These are phyloP conservation scores for Eleusine coracana DNA, from an alignment of 176 grass and related monocot species.

Conservation along the genomic window DNA sequence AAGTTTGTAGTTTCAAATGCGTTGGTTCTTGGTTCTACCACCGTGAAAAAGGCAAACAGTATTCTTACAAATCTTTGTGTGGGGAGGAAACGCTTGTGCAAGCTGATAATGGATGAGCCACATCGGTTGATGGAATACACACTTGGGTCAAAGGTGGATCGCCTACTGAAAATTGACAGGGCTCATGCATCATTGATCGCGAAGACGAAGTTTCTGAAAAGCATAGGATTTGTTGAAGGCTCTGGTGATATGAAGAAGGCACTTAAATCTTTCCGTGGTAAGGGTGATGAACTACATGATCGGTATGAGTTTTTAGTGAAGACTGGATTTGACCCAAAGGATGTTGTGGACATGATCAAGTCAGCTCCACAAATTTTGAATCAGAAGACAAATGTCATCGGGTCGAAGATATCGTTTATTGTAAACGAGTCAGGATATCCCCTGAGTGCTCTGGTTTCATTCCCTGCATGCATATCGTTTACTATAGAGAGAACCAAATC, in stretches of 20 bases:
- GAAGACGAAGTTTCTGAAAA: slow-evolving; percentile 56
- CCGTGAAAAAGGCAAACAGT: slow-evolving; percentile 50
- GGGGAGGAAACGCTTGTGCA: slow-evolving; percentile 50
- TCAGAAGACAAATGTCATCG: slow-evolving; percentile 56
- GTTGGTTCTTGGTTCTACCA: slow-evolving; percentile 46
- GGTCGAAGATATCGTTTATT: slow-evolving; percentile 63
- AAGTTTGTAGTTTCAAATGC: slow-evolving; percentile 56
- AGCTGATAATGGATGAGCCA: slow-evolving; percentile 60
- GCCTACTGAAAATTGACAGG: slow-evolving; percentile 19
- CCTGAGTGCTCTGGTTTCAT: slow-evolving; percentile 48
- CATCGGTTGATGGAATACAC: slow-evolving; percentile 47
- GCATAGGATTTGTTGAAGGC: slow-evolving; percentile 55
- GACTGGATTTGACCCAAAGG: slow-evolving; percentile 48
- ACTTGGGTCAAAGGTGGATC: slow-evolving; percentile 49
- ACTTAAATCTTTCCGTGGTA: slow-evolving; percentile 58
- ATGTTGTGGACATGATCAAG: slow-evolving; percentile 59
- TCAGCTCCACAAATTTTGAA: slow-evolving; percentile 56
- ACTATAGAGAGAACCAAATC: slow-evolving; percentile 51
- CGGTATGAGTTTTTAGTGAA: slow-evolving; percentile 61
- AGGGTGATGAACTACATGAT: slow-evolving; percentile 63
- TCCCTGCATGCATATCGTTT: slow-evolving; percentile 56
- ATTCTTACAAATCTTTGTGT: slow-evolving; percentile 48
- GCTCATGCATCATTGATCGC: slow-evolving; percentile 33
- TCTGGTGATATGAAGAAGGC: slow-evolving; percentile 63
- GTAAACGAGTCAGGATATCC: slow-evolving; percentile 53